A percentile compares a stretch with the other conserved stretches of the same genome.
Conservation (phyloP, 2,329 filamentous ascomycete genomes). For the Fusarium keratoplasticum region DNA sequence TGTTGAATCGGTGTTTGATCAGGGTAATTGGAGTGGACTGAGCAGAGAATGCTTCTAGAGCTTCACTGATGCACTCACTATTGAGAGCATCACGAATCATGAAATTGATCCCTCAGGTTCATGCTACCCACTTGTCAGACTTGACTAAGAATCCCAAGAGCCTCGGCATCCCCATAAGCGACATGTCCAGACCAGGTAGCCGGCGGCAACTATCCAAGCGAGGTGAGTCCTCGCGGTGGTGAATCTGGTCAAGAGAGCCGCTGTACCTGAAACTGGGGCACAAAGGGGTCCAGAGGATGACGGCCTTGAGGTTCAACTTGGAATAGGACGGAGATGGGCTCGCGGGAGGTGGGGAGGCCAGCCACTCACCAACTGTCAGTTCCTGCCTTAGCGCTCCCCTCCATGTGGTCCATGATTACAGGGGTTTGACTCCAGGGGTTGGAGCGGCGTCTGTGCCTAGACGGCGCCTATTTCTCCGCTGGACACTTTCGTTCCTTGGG, state of each 20-base stretch:
- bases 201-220: slow-evolving; percentile 2
- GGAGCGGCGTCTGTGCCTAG: background rate
- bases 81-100: background rate
- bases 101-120: background rate
- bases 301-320: slow-evolving; percentile 7
- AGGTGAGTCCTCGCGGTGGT: background rate
- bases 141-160: background rate
- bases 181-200: background rate
- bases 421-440: background rate
- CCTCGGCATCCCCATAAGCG: slow-evolving; percentile 4
- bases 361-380: slow-evolving; percentile 18
- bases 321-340: slow-evolving; percentile 14
- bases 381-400: slow-evolving; percentile 36
- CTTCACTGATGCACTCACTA: background rate
- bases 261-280: slow-evolving; percentile 40
- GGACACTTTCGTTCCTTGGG: background rate
- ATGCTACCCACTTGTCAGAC: background rate
- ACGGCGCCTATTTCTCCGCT: slow-evolving; percentile 34
- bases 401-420: background rate
- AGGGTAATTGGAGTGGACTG: background rate
- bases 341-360: background rate
- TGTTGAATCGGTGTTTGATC: background rate
- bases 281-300: background rate
- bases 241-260: slow-evolving; percentile 21
- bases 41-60: too few species aligned